A percentile compares a stretch with the other conserved stretches of the same genome.
Evolutionary conservation across 2,329 filamentous ascomycete species (phyloP).

Genomic region (Trichoderma atroviride): DNA sequence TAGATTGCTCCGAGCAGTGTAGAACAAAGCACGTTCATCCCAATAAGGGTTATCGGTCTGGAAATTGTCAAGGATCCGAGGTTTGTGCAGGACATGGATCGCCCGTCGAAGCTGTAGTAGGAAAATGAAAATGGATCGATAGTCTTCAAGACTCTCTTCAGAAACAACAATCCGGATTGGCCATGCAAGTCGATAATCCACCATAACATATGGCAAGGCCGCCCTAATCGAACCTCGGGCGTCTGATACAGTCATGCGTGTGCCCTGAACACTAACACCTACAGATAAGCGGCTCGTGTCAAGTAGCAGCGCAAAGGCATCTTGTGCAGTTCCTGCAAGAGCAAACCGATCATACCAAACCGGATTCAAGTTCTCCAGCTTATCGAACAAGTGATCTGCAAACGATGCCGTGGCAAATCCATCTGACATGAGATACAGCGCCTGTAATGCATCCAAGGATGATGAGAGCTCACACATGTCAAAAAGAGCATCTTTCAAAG

Average conservation of each 20-base stretch:
- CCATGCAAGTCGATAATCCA: conserved; percentile 71
- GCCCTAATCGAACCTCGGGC: conserved; percentile 59
- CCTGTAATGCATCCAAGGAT: conserved; percentile 67
- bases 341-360: conserved; percentile 82
- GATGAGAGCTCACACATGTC: conserved; percentile 67
- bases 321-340: conserved; percentile 75
- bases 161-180: conserved; percentile 73
- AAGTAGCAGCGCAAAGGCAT: conserved; percentile 63
- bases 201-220: conserved; percentile 62
- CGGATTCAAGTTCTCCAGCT: conserved; percentile 63
- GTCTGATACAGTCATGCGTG: conserved; percentile 47
- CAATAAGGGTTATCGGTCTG: conserved; percentile 42
- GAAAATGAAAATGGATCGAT: conserved; percentile 74
- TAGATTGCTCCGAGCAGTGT: conserved; percentile 66
- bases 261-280: conserved; percentile 48
- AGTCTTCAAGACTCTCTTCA: conserved; percentile 62
- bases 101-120: conserved; percentile 78
- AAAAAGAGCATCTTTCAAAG: conserved; percentile 68
- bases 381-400: conserved; percentile 70
- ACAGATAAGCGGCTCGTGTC: conserved; percentile 66
- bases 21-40: conserved; percentile 54
- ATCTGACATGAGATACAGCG: conserved; percentile 77
- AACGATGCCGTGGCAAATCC: conserved; percentile 69
- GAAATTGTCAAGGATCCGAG: conserved; percentile 49
- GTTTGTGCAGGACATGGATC: conserved; percentile 64